Percentiles rank a stretch among this genome's conserved stretches.
Conservation (phyloP, 352 stramenopile species). For the Globisporangium polare region DNA sequence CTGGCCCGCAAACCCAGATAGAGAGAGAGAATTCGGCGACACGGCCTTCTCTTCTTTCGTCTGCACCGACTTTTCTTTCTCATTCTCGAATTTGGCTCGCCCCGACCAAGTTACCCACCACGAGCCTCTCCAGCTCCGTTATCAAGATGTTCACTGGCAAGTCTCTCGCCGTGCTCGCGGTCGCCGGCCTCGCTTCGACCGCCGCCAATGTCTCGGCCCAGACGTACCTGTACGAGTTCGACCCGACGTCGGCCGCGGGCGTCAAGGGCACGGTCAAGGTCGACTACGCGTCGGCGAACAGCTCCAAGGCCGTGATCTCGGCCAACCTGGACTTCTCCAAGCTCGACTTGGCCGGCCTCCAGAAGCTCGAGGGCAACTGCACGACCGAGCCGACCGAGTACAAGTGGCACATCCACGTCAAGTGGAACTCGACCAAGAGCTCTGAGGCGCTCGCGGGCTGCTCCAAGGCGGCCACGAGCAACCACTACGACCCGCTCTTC, state of each 20-base stretch:
- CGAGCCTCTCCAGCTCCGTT: neutral
- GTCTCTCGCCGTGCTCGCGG: neutral
- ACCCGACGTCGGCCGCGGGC: neutral
- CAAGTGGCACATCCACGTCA: constrained; percentile 61
- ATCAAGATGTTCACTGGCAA: neutral
- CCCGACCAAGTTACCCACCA: neutral
- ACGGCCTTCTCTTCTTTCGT: neutral
- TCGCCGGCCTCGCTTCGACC: neutral
- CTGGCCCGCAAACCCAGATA: too few species aligned
- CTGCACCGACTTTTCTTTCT: neutral
- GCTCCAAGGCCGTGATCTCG: neutral
- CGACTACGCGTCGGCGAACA: neutral
- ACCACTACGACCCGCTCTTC: constrained; percentile 37
- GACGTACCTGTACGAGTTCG: neutral
- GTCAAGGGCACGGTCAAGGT: neutral
- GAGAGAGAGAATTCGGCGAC: too few species aligned
- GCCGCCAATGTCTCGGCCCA: neutral
- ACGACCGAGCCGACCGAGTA: constrained; percentile 29
- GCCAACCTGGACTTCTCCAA: neutral
- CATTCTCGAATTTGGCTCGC: neutral
- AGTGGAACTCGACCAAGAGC: constrained; percentile 27
- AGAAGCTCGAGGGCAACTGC: constrained; percentile 38
- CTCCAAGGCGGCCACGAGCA: constrained; percentile 17
- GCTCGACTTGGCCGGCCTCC: constrained; percentile 27
- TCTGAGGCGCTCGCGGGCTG: constrained; percentile 33